A percentile compares a stretch with the other conserved stretches of the same genome.
Evolutionary conservation across 495 filamentous ascomycete genomes (phyloP).

Genomic region (Bacidia rubella): DNA sequence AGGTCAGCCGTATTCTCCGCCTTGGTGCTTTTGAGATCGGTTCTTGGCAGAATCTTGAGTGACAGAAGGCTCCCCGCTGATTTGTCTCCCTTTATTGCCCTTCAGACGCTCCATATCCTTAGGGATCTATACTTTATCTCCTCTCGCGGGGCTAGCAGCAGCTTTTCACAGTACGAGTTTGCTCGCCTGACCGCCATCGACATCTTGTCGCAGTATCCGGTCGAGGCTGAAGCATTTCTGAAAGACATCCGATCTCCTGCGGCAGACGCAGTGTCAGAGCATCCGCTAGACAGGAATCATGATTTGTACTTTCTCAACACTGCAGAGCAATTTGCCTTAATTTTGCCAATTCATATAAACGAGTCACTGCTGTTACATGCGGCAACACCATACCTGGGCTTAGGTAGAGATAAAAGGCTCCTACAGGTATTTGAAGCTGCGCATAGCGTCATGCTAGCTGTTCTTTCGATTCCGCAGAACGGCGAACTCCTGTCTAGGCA

Average conservation of each 20-base stretch:
- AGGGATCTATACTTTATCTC: conserved; percentile 82
- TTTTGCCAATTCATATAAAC: conserved; percentile 47
- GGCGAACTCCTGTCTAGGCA: conserved; percentile 55
- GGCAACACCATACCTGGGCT: conserved; percentile 62
- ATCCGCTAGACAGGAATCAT: conserved; percentile 63
- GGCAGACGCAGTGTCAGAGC: conserved; percentile 50
- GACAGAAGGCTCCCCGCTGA: conserved; percentile 39
- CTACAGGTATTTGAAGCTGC: conserved; percentile 82
- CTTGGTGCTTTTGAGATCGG: conserved; percentile 60
- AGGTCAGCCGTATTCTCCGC: conserved; percentile 67
- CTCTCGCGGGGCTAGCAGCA: conserved; percentile 55
- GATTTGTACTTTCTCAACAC: conserved; percentile 89
- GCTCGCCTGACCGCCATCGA: conserved; percentile 83
- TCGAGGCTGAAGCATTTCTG: conserved; percentile 57
- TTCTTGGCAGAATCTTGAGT: conserved; percentile 53
- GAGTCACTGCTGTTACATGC: conserved; percentile 64
- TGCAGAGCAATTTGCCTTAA: conserved; percentile 69
- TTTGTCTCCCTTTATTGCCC: conserved; percentile 53
- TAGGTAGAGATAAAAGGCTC: conserved; percentile 46
- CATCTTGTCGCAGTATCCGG: conserved; percentile 61
- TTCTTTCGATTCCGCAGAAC: conserved; percentile 68
- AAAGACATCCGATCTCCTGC: conserved; percentile 43
- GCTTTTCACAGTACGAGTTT: conserved; percentile 72
- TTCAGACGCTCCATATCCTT: conserved; percentile 64
- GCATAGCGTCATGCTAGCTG: conserved; percentile 72